phyloP scores from a whole-genome alignment of 345 rosid genomes.

The Syzygium jambos region DNA sequence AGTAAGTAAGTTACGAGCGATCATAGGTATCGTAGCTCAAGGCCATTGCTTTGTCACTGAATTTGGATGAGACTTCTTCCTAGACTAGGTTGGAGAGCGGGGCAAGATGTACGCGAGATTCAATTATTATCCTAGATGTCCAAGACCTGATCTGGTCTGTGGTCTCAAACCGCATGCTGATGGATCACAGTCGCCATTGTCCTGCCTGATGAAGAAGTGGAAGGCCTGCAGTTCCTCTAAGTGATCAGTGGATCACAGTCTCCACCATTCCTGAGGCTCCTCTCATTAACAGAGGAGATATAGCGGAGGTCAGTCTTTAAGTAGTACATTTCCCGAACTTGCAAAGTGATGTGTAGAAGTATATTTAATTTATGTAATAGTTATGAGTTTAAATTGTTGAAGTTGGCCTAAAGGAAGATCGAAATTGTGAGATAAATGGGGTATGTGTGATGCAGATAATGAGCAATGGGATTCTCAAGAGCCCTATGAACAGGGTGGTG shows the following conservation, averaged over 20 bases:
- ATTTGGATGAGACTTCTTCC: slow-evolving; percentile 13
- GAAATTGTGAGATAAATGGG: neutral
- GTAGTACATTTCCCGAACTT: neutral
- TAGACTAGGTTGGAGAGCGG: slow-evolving; percentile 5
- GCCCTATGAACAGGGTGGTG: slow-evolving; percentile 20
- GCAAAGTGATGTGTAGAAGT: neutral
- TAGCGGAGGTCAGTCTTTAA: slow-evolving; percentile 4
- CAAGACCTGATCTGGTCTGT: slow-evolving; percentile 12
- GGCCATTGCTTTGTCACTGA: slow-evolving; percentile 17
- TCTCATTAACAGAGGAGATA: slow-evolving; percentile 22
- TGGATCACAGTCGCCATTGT: slow-evolving; percentile 5
- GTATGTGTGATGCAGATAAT: slow-evolving; percentile 7
- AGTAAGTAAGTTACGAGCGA: neutral
- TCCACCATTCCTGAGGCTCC: slow-evolving; percentile 19
- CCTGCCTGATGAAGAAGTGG: slow-evolving; percentile 18
- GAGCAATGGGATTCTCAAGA: slow-evolving; percentile 33
- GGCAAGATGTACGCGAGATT: slow-evolving; percentile 5
- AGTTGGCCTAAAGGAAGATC: no score
- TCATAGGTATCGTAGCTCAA: neutral
- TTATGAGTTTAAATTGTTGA: neutral
- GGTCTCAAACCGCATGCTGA: slow-evolving; percentile 15
- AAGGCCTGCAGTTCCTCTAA: slow-evolving; percentile 18
- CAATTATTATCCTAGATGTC: slow-evolving; percentile 8
- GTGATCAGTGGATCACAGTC: slow-evolving; percentile 13
- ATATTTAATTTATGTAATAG: no score